A percentile compares a stretch with the other conserved stretches of the same genome.
Conservation (phyloP, 805 yeast genomes). For the Candida khao-thaluensis region DNA sequence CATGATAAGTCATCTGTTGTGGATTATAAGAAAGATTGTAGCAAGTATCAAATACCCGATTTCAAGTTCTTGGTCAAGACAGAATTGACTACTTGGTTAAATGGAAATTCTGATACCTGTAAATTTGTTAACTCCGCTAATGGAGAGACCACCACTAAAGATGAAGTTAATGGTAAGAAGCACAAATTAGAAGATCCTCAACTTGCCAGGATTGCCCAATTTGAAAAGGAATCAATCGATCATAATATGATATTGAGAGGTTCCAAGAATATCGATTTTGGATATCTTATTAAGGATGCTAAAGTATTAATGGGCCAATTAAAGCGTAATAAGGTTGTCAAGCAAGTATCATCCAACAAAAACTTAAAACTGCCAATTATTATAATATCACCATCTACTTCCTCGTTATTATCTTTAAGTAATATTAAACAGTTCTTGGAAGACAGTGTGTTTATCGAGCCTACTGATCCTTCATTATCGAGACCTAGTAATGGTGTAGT, state of each 20-base stretch:
- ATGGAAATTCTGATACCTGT: conserved; percentile 63
- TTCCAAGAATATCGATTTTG: conserved; percentile 61
- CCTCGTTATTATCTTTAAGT: conserved; percentile 39
- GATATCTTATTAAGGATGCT: conserved; percentile 68
- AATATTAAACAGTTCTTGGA: conserved; percentile 54
- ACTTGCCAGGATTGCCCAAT: conserved; percentile 43
- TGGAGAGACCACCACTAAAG: conserved; percentile 15
- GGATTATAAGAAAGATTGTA: conserved; percentile 76
- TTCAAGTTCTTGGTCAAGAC: conserved; percentile 82
- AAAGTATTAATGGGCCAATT: conserved; percentile 53
- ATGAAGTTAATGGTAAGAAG: conserved; percentile 11
- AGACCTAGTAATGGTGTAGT: conserved; percentile 38
- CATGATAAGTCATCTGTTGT: conserved; percentile 72
- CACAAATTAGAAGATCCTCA: conserved; percentile 44
- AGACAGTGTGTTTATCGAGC: conserved; percentile 64
- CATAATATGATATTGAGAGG: conserved; percentile 67
- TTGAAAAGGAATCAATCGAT: conserved; percentile 53
- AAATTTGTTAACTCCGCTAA: conserved; percentile 33
- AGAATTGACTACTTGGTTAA: conserved; percentile 78
- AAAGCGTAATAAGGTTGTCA: conserved; percentile 27
- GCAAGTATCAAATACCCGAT: conserved; percentile 59
- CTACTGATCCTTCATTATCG: conserved; percentile 24
- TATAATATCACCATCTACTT: conserved; percentile 45
- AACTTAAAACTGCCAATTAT: conserved; percentile 42
- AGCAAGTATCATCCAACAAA: conserved; percentile 9